These are phyloP conservation scores for Monascus purpureus DNA, from an alignment of 495 filamentous ascomycete genomes.

Conservation along the genomic window DNA sequence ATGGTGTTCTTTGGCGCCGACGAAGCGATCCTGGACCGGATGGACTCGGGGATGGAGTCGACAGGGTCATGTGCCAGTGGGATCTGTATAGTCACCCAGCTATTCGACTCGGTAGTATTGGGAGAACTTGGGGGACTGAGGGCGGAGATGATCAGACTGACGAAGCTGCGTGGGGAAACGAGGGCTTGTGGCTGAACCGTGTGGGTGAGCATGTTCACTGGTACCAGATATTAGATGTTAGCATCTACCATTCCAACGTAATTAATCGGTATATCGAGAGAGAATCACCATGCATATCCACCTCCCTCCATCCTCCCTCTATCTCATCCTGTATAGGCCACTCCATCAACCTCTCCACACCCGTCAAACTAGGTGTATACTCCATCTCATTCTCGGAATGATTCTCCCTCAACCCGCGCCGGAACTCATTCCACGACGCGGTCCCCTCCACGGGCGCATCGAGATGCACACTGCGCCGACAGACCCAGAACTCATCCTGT, in stretches of 20 bases:
- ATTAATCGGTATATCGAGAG: background rate
- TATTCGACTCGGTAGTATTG: slow-evolving; percentile 4
- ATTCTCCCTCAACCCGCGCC: slow-evolving; percentile 38
- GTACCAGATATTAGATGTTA: slow-evolving; percentile 4
- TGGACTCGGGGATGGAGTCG: slow-evolving; percentile 14
- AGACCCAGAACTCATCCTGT: slow-evolving; percentile 51
- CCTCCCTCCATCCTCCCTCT: slow-evolving; percentile 30
- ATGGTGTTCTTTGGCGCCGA: slow-evolving; percentile 27
- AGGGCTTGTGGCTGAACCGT: slow-evolving; percentile 20
- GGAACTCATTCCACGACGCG: slow-evolving; percentile 54
- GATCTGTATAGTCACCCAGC: slow-evolving; percentile 44
- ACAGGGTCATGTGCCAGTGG: slow-evolving; percentile 27
- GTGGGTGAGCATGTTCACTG: slow-evolving; percentile 33
- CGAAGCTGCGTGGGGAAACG: slow-evolving; percentile 24
- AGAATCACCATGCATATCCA: slow-evolving; percentile 38
- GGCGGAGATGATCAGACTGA: slow-evolving; percentile 23
- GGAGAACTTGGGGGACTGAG: slow-evolving; percentile 3
- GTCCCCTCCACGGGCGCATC: slow-evolving; percentile 40
- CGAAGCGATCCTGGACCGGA: slow-evolving; percentile 15
- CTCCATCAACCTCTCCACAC: slow-evolving; percentile 32
- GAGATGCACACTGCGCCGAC: slow-evolving; percentile 47
- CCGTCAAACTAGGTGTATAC: slow-evolving; percentile 58
- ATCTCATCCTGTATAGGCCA: slow-evolving; percentile 33
- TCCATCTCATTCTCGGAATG: slow-evolving; percentile 56
- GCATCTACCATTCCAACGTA: too few relatives aligned